A percentile compares a stretch with the other conserved stretches of the same genome.
phyloP scores from a whole-genome alignment of 352 stramenopile species.

The Globisporangium mamillatum region DNA sequence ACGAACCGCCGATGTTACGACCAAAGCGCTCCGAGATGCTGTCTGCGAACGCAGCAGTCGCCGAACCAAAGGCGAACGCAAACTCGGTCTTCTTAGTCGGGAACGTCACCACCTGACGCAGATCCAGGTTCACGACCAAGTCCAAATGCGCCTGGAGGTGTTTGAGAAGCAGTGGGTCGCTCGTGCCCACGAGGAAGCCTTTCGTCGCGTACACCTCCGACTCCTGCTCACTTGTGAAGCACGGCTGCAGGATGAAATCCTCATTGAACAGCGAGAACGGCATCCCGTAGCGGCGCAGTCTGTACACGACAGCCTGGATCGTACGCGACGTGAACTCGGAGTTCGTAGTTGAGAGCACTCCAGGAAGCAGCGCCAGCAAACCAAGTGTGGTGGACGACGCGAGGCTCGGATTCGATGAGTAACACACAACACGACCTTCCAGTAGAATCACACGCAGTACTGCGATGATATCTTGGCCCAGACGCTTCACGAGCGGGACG shows the following conservation, averaged over 20 bases:
- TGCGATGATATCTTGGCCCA: constrained; percentile 61
- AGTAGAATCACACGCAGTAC: constrained; percentile 68
- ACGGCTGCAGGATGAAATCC: constrained; percentile 50
- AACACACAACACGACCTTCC: constrained; percentile 78
- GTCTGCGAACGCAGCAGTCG: constrained; percentile 34
- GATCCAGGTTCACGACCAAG: constrained; percentile 64
- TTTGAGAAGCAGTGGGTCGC: constrained; percentile 50
- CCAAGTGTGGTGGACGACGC: constrained; percentile 51
- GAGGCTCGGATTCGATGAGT: constrained; percentile 50
- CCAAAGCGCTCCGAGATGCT: constrained; percentile 31
- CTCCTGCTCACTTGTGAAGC: constrained; percentile 35
- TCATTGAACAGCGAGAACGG: constrained; percentile 36
- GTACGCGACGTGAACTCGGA: constrained; percentile 33
- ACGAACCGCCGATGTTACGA: constrained; percentile 16
- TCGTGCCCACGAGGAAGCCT: constrained; percentile 60
- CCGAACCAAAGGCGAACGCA: constrained; percentile 48
- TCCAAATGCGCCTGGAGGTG: constrained; percentile 43
- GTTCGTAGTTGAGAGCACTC: constrained; percentile 33
- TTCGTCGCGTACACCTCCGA: constrained; percentile 24
- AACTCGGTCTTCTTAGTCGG: constrained; percentile 47
- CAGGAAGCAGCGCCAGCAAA: constrained; percentile 50
- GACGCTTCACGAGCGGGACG: constrained; percentile 39
- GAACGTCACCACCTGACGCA: constrained; percentile 43
- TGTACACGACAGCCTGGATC: constrained; percentile 42
- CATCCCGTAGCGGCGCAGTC: constrained; percentile 40